Conservation (phyloP, 108 stramenopile species). For the Craspedostauros australis region DNA sequence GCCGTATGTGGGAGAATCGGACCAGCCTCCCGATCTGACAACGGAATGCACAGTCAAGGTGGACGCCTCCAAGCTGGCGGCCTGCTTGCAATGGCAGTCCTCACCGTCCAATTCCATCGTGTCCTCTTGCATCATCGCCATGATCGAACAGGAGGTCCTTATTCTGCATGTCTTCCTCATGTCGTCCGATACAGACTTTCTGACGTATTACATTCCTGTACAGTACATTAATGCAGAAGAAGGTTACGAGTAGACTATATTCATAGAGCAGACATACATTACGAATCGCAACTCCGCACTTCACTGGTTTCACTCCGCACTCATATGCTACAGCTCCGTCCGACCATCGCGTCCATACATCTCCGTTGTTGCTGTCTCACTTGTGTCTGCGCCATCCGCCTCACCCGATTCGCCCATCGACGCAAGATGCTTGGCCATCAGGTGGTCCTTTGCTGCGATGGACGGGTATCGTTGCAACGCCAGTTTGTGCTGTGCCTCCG, state of each 20-base stretch:
- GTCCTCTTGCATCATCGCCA: constrained; percentile 60
- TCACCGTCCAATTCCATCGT: constrained; percentile 29
- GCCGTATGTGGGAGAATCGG: constrained; percentile 14
- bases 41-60: constrained; percentile 66
- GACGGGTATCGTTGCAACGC: constrained; percentile 30
- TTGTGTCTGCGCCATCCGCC: not conserved
- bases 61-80: constrained; percentile 65
- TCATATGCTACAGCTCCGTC: not conserved
- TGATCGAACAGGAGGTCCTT: constrained; percentile 82
- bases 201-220: constrained; percentile 82
- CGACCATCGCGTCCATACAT: not conserved
- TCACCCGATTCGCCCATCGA: constrained; percentile 24
- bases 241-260: constrained; percentile 13
- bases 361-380: too few species aligned
- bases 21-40: constrained; percentile 5
- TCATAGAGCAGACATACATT: constrained; percentile 14
- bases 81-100: constrained; percentile 79
- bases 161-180: constrained; percentile 67
- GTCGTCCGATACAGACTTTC: constrained; percentile 65
- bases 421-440: constrained; percentile 45
- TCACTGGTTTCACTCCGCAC: not conserved
- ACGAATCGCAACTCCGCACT: not conserved
- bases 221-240: constrained; percentile 37
- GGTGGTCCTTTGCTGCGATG: constrained; percentile 58
- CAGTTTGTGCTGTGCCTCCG: constrained; percentile 5